Evolutionary conservation across 2,329 filamentous ascomycete species (phyloP).

Genomic region (Xylaria hypoxylon): DNA sequence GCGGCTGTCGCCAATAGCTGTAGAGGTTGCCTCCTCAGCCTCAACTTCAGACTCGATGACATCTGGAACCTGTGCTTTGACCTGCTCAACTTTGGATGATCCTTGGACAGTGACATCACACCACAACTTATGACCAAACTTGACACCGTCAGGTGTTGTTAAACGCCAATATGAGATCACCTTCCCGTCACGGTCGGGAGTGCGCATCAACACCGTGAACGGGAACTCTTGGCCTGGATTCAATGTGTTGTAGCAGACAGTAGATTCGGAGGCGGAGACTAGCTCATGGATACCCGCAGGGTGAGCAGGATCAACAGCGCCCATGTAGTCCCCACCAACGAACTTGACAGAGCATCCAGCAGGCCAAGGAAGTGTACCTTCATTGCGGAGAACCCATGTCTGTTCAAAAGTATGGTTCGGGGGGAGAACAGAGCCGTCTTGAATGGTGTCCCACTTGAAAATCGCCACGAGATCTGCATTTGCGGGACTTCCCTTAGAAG

Average conservation of each 20-base stretch:
- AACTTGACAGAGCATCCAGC: slow-evolving; percentile 90
- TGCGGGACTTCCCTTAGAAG: slow-evolving; percentile 17
- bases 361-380: slow-evolving; percentile 83
- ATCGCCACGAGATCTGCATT: slow-evolving; percentile 59
- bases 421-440: slow-evolving; percentile 79
- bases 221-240: slow-evolving; percentile 78
- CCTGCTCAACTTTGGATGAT: slow-evolving; percentile 51
- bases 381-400: slow-evolving; percentile 91
- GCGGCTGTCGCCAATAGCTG: slow-evolving; percentile 62
- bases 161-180: slow-evolving; percentile 97
- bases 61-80: slow-evolving; percentile 8
- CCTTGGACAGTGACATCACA: slow-evolving; percentile 83
- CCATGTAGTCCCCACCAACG: slow-evolving; percentile 96
- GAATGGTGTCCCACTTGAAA: slow-evolving; percentile 82
- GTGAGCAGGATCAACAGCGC: slow-evolving; percentile 83
- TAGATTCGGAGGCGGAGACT: slow-evolving; percentile 83
- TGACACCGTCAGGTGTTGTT: slow-evolving; percentile 80
- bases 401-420: slow-evolving; percentile 84
- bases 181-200: slow-evolving; percentile 79
- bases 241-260: slow-evolving; percentile 75
- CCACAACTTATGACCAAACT: slow-evolving; percentile 95
- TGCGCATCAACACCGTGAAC: slow-evolving; percentile 88
- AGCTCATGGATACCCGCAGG: slow-evolving; percentile 83
- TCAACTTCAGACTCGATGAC: slow-evolving; percentile 34
- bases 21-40: slow-evolving; percentile 22